Base-by-base conservation (phyloP, 768 basidiomycete genomes). In the Tylopilus felleus region DNA sequence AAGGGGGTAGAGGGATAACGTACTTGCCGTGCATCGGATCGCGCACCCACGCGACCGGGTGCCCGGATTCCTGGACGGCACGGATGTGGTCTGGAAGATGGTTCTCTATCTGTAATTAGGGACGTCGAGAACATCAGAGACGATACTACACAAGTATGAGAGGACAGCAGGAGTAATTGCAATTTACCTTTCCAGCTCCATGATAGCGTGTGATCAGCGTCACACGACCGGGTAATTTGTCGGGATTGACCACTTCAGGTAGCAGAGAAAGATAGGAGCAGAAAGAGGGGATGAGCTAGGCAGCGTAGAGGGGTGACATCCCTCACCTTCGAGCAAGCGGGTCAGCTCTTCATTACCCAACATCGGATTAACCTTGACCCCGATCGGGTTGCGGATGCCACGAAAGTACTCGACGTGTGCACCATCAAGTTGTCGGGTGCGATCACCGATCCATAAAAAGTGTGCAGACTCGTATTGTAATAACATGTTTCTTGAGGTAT, bases 1-100 rank as follows among this genome's bases (percentile, higher is more conserved):
- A 47, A 39, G 42, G 29, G 40, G 17, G 17, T 4, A 16, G 50
- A 5, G 19, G 16, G 43, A 55, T 31, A 41, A 79, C 90, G 62
- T 65, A 93, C 93, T 98, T 97, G 75, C 95, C 96, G 62, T 98
- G 96, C 96, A 98, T 98, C 3, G 95, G 94, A 72, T 98, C 97
- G 65, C 91, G 95, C 47, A 95, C 81, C 93, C 95, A 98, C 9
- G 86, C 82, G 3, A 97, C 94, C 1, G 90, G 89, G 66, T 98
- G 94, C 0, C 81, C 82, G 2, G 92, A 86, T 47, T 72, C 58
- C 65, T 89, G 85, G 16, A 99, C 95, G 8, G 84, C 86, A 13
- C 70, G 68, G 67, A 99, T 95, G 67, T 98, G 96, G 0, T 70
- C 77, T 0, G 93, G 78, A 8, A 98, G 84, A 62, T 84, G 78